phyloP scores from a whole-genome alignment of 1,139 yeast species.

The Zhuliangozyma blackwelliae region DNA sequence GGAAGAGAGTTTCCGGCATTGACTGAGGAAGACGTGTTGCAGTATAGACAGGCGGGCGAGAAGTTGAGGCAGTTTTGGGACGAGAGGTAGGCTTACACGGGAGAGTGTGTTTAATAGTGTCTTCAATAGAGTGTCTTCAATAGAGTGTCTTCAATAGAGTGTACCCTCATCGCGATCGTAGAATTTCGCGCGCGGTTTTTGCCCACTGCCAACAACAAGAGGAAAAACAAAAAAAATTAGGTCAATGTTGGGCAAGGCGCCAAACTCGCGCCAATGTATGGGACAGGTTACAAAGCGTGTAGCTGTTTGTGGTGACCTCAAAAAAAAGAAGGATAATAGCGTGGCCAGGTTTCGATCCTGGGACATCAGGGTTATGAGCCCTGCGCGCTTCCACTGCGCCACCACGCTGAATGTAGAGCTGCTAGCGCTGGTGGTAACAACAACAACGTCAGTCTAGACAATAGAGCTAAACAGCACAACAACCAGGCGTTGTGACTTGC shows the following conservation, averaged over 20 bases:
- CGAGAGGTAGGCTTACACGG: conserved; percentile 3
- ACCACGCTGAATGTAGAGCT: conserved; percentile 54
- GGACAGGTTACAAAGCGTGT: no score
- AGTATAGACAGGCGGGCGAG: conserved; percentile 18
- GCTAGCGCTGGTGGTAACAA: background rate
- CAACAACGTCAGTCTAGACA: background rate
- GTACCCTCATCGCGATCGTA: no score
- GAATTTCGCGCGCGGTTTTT: no score
- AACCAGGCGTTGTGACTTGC: no score
- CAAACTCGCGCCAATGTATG: background rate
- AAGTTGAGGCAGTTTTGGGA: conserved; percentile 14
- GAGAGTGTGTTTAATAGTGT: no score
- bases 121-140: no score
- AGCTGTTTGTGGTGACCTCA: background rate
- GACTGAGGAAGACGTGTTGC: conserved; percentile 21
- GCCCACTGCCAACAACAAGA: no score
- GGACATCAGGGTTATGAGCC: conserved; percentile 99
- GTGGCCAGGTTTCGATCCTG: conserved; percentile 99
- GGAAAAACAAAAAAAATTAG: background rate
- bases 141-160: no score
- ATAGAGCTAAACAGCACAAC: background rate
- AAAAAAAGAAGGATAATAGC: conserved; percentile 48
- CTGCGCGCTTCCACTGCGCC: conserved; percentile 99
- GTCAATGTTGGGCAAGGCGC: background rate
- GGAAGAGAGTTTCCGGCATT: conserved; percentile 35